Evolutionary conservation across 257 asterid species (phyloP), one percentile per base, ranked within the genome.

Genomic region (Avicennia marina): DNA sequence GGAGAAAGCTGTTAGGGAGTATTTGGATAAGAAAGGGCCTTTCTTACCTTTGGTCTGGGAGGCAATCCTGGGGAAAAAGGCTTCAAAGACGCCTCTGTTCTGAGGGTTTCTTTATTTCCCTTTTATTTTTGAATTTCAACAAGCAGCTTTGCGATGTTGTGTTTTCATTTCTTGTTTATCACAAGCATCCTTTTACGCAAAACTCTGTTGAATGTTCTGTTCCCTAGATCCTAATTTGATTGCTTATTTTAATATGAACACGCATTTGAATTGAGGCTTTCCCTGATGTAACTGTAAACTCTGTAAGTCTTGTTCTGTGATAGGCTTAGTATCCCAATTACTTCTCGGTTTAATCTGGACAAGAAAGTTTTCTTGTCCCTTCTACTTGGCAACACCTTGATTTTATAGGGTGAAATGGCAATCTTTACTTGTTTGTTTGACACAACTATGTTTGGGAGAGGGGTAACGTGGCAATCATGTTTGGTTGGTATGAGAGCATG

Each of bases 11-110:
- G 68, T 55, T 20, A 73, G 69, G 72, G 93, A 88, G 66, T 75
- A 65, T 72, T 62, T 91, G 78, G 89, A 81, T 20, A 91, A 85
- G 90, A 88, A 77, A 56, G 95, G 95, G 0, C 94, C 94, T 1
- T 91, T 88, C 76, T 53, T 40, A 69, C 85, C 96, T 41, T 36
- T 70, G 80, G 93, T 85, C 24, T 91, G 94, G 96, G 95, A 88
- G 72, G 95, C 96, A 10, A 81, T 88, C 40, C 50, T 88, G 12
- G 96, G 98, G 46, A 80, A 68, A 34, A 86, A 81, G 64, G 72
- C 83, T 64, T 64, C 85, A 11, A 78, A 68, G 71, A 73, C 72
- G 62, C 73, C 85, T 56, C 48, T 72, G 18, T 81, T 84, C 59
- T 75, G 62, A 76, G 49, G 48, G 4, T 29, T 64, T 47, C 19